These are phyloP conservation scores for Crepidotus variabilis DNA, from an alignment of 768 basidiomycete genomes.

Conservation along the genomic window DNA sequence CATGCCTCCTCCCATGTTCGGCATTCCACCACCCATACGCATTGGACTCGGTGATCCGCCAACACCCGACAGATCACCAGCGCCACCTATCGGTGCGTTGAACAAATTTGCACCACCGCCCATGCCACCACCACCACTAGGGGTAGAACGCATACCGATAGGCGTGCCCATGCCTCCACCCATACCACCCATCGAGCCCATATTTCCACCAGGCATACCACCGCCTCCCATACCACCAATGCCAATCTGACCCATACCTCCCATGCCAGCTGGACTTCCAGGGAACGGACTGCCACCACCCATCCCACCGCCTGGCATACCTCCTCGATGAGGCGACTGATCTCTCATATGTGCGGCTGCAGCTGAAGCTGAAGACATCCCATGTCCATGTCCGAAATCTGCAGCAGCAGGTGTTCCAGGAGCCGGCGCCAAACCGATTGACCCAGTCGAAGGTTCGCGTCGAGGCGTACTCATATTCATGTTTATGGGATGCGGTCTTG, in stretches of 20 bases:
- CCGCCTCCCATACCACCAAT: constrained; percentile 14
- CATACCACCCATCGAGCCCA: constrained; percentile 22
- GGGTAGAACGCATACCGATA: constrained; percentile 21
- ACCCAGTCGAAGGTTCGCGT: neutral
- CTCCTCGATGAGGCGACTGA: constrained; percentile 25
- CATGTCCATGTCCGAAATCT: neutral
- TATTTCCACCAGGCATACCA: constrained; percentile 22
- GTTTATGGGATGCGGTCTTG: neutral
- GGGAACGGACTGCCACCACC: constrained; percentile 29
- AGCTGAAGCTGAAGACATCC: constrained; percentile 13
- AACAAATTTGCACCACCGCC: constrained; percentile 1
- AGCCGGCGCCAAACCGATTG: neutral
- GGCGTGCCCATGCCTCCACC: constrained; percentile 24
- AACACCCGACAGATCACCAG: constrained; percentile 16
- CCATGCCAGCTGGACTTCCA: constrained; percentile 23
- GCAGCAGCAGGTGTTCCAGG: neutral
- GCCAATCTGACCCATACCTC: constrained; percentile 8
- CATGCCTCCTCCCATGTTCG: constrained; percentile 10
- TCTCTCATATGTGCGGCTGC: constrained; percentile 20
- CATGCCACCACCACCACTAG: constrained; percentile 9
- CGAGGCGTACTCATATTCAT: constrained; percentile 1
- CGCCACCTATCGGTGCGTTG: constrained; percentile 1
- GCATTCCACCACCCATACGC: constrained; percentile 12
- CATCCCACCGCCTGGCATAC: constrained; percentile 11
- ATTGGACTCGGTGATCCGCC: constrained; percentile 8